Evolutionary conservation across 2,329 filamentous ascomycete genomes (phyloP), one percentile per base, ranked within the genome.

Genomic region (Colletotrichum lentis): DNA sequence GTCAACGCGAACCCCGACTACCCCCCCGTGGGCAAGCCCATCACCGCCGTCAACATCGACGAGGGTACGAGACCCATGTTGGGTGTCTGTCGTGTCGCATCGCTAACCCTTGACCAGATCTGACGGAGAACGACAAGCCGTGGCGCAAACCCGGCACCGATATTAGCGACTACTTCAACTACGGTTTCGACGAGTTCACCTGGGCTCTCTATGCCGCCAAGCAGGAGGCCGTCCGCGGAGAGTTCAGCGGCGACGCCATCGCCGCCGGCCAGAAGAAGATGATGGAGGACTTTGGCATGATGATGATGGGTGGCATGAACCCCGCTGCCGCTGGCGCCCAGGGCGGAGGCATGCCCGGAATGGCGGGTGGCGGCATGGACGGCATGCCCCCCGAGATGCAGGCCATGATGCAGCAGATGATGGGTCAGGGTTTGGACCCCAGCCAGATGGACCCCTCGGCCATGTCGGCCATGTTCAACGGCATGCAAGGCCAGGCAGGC

Each of bases 91-190:
- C 7, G 27, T 24, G 20, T n/a, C 55, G 41, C 22, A 11, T 39
- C 35, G 46, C 57, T 67, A 20, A 71, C 39, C 5, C 37, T 12
- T 50, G 18, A 6, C 37, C 69, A 86, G 88, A 91, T 74, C 86
- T 94, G 22, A 85, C 88, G 44, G 90, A 92, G 8, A 93, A 94
- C 74, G 92, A 94, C 71, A 98, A 97, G 78, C 94, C 95, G 20
- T 99, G 96, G 96, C 90, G 96, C 52, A 90, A 94, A 71, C 96
- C 96, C 0, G 96, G 96, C 54, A 94, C 95, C 12, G 96, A 99
- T 75, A 88, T 97, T 62, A 96, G 92, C 68, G 96, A 99, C 78
- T 98, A 97, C 81, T 98, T 98, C 87, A 98, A 98, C 83, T 98
- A 98, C 80, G 95, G 95, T 67, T 98, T 98, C 76, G 95, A 98